Evolutionary conservation across 1,284 basidiomycete species (phyloP), one percentile per base, ranked within the genome.

Genomic region (Microbotryum intermedium): DNA sequence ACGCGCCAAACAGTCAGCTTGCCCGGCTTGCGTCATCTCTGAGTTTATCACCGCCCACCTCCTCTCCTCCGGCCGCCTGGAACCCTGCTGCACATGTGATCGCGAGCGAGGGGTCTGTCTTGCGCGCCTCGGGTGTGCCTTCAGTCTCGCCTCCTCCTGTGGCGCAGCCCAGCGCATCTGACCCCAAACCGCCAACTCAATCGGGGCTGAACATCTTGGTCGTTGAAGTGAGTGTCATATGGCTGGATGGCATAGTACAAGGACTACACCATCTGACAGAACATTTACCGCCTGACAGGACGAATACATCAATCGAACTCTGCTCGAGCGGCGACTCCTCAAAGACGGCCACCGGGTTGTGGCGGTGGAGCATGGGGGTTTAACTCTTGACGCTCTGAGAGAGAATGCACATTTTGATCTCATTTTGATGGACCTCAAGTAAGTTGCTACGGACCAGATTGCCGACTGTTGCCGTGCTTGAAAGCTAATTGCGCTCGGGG

Each of bases 361-460:
- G 26, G 81, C 81, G 50, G 84, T 84, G 0, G 84, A 82, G 4
- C 88, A 90, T 68, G 88, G 88, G 6, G 86, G 87, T 73, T 86
- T 90, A 71, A 84, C 83, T 0, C 77, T 88, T 2, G 83, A 86
- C 48, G 78, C 78, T 60, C 77, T 90, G 34, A 72, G 79, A 58
- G 69, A 73, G 0, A 86, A 90, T 71, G 78, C 82, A 20, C 13
- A 13, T 0, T 87, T 86, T 62, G 88, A 92, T 72, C 82, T 80
- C 52, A 78, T 90, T 21, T 77, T 92, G 57, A 90, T 90, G 88
- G 88, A 90, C 73, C 83, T 90, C 39, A 86, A 88, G 85, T 86
- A 65, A 64, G 83, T 78, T 51, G 23, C 21, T 30, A n/a, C 30
- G 23, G 25, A 11, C 10, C 8, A 18, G 50, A 50, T 13, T 21